Base-by-base conservation (phyloP, 192 early-diverging fungal genomes). In the Gonapodya sp. region DNA sequence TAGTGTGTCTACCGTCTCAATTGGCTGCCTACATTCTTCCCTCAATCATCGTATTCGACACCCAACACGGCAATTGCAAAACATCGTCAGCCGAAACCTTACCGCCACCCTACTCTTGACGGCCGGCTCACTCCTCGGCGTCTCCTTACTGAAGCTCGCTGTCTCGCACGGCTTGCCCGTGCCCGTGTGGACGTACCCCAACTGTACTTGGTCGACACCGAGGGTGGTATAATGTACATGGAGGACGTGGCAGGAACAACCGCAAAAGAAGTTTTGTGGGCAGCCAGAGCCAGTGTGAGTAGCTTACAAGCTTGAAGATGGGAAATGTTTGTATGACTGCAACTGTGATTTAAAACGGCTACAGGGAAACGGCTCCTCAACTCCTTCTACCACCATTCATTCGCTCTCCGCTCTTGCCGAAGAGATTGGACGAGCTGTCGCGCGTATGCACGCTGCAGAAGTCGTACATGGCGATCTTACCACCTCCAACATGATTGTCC, bases 391-490 rank as follows among this genome's bases (percentile, higher is more conserved):
- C n/a, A 46, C 46, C 16, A 0, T 24, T 18, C 30, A 82, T 83
- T 46, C 79, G 36, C 34, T 78, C 31, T 0, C 77, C 77, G 18
- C 86, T 89, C 87, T 81, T 14, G 34, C 78, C 86, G 85, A 80
- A 73, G 84, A 81, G 18, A 91, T 94, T 73, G 95, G 95, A 0
- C 36, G 35, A 16, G 87, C 91, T 1, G 80, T 99, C 36, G 93
- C 93, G 14, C 84, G 85, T 80, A 92, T 98, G 91, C 98, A 99
- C 85, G 86, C 84, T 64, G 82, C 90, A 73, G 94, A 95, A 84
- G 90, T 99, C 73, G 86, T 99, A 64, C 98, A 99, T 81, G 98
- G 98, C 0, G 98, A 99, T 84, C 85, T 99, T 82, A 99, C 98
- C 0, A 97, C 96, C 0, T 97, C 96, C 1, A 99, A 99, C 84